These are phyloP conservation scores for Gonapodya sp. DNA, from an alignment of 192 early-diverging fungal species.

Conservation along the genomic window DNA sequence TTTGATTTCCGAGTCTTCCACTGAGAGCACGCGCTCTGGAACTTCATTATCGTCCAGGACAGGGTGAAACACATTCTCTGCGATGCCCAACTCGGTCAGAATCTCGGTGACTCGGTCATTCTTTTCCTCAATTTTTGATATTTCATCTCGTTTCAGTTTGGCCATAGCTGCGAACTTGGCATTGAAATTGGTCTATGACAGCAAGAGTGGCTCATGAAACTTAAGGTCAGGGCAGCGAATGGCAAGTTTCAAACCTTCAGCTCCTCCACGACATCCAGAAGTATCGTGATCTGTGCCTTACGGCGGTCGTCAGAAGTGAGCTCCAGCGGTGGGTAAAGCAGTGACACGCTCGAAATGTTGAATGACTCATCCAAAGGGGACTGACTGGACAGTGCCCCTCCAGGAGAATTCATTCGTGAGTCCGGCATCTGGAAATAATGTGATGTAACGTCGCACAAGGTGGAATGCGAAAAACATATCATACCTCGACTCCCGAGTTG, in stretches of 20 bases:
- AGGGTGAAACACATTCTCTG: slow-evolving; percentile 35
- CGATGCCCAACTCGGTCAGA: slow-evolving; percentile 29
- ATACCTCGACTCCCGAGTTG: no score
- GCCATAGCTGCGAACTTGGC: slow-evolving; percentile 32
- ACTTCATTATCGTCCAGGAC: slow-evolving; percentile 45
- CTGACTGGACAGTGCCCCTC: neutral
- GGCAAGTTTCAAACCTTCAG: no score
- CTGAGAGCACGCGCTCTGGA: slow-evolving; percentile 39
- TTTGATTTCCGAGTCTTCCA: slow-evolving; percentile 40
- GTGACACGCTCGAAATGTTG: slow-evolving; percentile 11
- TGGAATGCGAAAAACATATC: no score
- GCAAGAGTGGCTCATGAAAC: neutral
- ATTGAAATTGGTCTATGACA: slow-evolving; percentile 31
- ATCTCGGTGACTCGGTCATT: slow-evolving; percentile 41
- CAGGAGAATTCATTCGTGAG: neutral
- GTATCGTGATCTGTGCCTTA: slow-evolving; percentile 33
- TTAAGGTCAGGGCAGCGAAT: no score
- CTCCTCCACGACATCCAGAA: slow-evolving; percentile 30
- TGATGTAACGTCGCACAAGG: no score
- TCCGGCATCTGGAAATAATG: neutral
- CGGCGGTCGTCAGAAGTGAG: slow-evolving; percentile 42
- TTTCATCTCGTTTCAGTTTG: slow-evolving; percentile 39
- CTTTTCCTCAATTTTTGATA: slow-evolving; percentile 48
- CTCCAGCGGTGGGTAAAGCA: slow-evolving; percentile 37
- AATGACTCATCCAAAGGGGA: slow-evolving; percentile 11